Evolutionary conservation across 257 asterid genomes (phyloP).

Genomic region (Marsdenia floribunda): DNA sequence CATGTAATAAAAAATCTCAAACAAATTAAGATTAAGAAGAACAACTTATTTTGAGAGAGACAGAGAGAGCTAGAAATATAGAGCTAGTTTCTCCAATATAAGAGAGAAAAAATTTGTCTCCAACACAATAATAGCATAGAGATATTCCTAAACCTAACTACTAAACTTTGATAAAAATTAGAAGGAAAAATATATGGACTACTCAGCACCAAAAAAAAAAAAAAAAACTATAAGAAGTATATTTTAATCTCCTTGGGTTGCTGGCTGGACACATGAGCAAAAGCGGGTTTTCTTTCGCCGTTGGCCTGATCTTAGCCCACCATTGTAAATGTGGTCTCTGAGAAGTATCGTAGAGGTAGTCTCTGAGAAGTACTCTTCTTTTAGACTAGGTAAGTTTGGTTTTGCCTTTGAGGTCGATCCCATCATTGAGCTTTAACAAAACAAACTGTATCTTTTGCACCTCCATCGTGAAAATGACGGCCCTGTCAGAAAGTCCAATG

Average conservation of each 20-base stretch:
- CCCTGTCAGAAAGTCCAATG: no score
- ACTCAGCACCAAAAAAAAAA: background rate
- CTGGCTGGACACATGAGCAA: constrained; percentile 43
- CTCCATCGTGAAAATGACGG: constrained; percentile 20
- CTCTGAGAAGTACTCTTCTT: constrained; percentile 40
- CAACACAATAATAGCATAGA: constrained; percentile 3
- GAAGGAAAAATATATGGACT: constrained; percentile 9
- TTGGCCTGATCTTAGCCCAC: constrained; percentile 20
- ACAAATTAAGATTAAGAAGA: background rate
- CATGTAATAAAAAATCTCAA: background rate
- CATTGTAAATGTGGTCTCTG: constrained; percentile 41
- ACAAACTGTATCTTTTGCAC: constrained; percentile 53
- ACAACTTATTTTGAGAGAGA: constrained; percentile 15
- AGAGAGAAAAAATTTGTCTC: no score
- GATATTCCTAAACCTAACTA: constrained; percentile 4
- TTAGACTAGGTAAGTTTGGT: constrained; percentile 25
- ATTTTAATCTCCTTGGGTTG: constrained; percentile 31
- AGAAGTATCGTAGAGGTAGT: no score
- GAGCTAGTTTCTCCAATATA: constrained; percentile 10
- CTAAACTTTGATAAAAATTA: background rate
- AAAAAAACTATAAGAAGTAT: background rate
- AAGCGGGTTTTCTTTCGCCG: constrained; percentile 34
- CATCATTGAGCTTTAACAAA: constrained; percentile 37
- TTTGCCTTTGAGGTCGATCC: constrained; percentile 29
- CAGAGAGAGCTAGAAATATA: constrained; percentile 19